Base-by-base conservation (phyloP, 108 stramenopile genomes). In the Fistulifera pelliculosa region DNA sequence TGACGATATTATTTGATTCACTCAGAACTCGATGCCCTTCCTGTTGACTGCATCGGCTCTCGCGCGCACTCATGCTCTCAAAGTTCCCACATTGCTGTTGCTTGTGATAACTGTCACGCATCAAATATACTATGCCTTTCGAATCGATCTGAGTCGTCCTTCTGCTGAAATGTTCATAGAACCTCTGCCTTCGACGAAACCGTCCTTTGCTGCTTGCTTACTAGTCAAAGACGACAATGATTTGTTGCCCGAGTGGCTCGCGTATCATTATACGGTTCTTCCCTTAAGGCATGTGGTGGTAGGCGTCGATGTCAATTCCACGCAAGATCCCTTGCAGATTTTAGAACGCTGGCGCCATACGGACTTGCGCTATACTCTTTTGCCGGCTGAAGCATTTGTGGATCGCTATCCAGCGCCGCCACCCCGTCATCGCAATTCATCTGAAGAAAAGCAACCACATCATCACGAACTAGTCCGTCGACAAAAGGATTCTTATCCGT, bases 151-250 rank as follows among this genome's bases (percentile, higher is more conserved):
- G n/a, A n/a, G n/a, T 35, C 31, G 31, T 35, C 8, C 31, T 8
- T 35, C n/a, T n/a, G n/a, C n/a, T n/a, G n/a, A n/a, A n/a, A n/a
- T n/a, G n/a, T n/a, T n/a, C n/a, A n/a, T n/a, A n/a, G n/a, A n/a
- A n/a, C n/a, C n/a, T n/a, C n/a, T n/a, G n/a, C 40, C 14, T 41
- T 14, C 40, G 14, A 41, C 14, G 13, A 41, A 47, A 47, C 44
- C 44, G 10, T 47, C 44, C 50, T 78, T 79, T 62, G 70, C 66
- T 16, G 79, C 79, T 14, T 80, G 79, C 48, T 60, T 80, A 4
- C 64, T 80, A 21, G 35, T 70, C 50, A 71, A 72, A 54, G 71
- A 72, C 12, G 68, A 70, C 57, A 80, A 75, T 49, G 43, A 58
- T 5, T 25, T 75, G 38, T 57, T 80, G 13, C 49, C 47, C 21